Conservation (phyloP, 345 rosid genomes). For the Raphanus sativus region DNA sequence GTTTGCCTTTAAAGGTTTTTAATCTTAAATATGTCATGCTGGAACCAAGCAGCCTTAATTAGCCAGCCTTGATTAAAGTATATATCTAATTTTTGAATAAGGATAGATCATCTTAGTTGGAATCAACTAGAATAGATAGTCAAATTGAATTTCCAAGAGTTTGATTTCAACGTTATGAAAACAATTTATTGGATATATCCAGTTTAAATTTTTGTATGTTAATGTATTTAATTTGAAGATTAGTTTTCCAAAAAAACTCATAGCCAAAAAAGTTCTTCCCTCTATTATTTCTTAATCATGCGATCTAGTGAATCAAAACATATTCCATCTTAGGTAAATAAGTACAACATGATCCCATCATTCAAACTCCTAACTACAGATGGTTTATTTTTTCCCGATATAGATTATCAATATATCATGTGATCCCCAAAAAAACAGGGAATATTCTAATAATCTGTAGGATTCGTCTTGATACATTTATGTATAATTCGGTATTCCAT, state of each 20-base stretch:
- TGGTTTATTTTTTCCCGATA: not conserved
- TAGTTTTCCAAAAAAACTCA: not conserved
- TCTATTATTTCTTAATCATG: not conserved
- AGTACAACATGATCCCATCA: not conserved
- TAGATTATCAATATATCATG: not conserved
- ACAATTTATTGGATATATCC: not conserved
- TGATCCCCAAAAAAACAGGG: not conserved
- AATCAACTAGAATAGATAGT: not conserved
- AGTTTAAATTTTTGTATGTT: not conserved
- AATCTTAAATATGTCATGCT: not conserved
- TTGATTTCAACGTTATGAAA: not conserved
- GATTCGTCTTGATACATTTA: constrained; percentile 9
- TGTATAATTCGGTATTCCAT: not conserved
- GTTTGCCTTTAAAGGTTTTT: constrained; percentile 11
- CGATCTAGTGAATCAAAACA: not conserved
- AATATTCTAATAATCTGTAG: not conserved
- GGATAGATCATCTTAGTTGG: not conserved
- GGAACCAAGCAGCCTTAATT: not conserved
- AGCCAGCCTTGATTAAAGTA: not conserved
- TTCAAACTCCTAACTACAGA: not conserved
- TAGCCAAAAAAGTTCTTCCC: not conserved
- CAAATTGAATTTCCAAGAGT: not conserved
- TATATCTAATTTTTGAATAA: not conserved
- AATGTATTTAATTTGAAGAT: not conserved
- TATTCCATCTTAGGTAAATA: not conserved